Base-by-base conservation (phyloP, 225 moss, liverwort and hornwort genomes). In the Ulota crispa region DNA sequence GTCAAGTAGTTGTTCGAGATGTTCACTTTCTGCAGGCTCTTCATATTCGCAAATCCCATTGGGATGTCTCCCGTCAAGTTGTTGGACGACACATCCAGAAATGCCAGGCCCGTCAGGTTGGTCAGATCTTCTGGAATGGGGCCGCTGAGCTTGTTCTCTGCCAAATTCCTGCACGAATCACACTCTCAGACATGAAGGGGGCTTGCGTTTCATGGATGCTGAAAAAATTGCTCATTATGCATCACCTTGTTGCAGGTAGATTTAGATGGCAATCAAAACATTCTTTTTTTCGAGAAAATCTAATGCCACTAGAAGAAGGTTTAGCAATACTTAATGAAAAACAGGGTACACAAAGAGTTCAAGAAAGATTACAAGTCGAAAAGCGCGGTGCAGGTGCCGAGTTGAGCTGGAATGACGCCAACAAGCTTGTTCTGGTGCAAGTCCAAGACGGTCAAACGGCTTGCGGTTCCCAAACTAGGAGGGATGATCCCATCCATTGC, bases 331-430 rank as follows among this genome's bases (percentile, higher is more conserved):
- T n/a, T 13, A 39, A 32, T 16, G 3, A 28, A 53, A 53, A 59
- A 34, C 28, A 79, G 8, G 71, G 13, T 5, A 6, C 32, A 3
- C 23, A 23, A 63, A 63, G 30, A 71, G 43, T 45, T 23, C 54
- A 14, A 64, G 82, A 36, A 36, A 42, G 72, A 59, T 83, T 93
- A 97, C 97, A 97, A 52, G 86, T 88, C 81, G 31, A 73, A 37
- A 37, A 99, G 96, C 14, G 89, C 78, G 8, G 86, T 92, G 73
- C 88, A 92, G 89, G 93, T 93, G 84, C 99, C 99, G 16, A 99
- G 87, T 68, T 96, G 81, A 20, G 63, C 60, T 64, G 99, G 99
- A 36, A 99, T 83, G 39, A 80, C 71, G 62, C 92, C 96, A 55
- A 70, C 85, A 42, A 99, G 92, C 59, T 52, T 70, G 74, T 99